These are phyloP conservation scores for Phyllostachys edulis DNA, from an alignment of 176 grass and related monocot species.

Conservation along the genomic window DNA sequence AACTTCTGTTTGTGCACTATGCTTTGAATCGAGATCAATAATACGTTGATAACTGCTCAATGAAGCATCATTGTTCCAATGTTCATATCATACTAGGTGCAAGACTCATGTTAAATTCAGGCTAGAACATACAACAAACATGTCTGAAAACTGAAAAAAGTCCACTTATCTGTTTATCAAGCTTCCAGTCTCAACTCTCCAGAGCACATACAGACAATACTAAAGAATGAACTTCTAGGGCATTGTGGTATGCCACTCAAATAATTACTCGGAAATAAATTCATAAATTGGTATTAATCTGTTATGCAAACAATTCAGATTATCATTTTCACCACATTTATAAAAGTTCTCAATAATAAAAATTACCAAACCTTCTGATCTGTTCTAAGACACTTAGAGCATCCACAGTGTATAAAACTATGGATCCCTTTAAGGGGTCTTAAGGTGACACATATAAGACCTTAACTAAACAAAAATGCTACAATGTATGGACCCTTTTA, in stretches of 20 bases:
- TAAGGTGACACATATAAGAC: no score
- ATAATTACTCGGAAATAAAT: not conserved
- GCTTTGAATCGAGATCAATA: not conserved
- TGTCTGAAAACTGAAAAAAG: not conserved
- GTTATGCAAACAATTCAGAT: not conserved
- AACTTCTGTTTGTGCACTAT: not conserved
- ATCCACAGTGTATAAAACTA: no score
- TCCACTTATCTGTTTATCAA: not conserved
- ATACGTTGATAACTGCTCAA: not conserved
- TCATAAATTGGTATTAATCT: not conserved
- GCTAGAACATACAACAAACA: constrained; percentile 9
- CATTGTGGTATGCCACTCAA: not conserved
- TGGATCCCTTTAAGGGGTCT: no score
- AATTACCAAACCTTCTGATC: not conserved
- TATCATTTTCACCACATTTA: not conserved
- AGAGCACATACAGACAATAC: not conserved
- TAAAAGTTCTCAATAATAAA: not conserved
- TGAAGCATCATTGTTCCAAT: not conserved
- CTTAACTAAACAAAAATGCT: no score
- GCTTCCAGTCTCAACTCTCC: no score
- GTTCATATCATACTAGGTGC: not conserved
- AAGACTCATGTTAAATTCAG: not conserved
- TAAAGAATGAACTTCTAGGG: not conserved
- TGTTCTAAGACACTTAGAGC: not conserved
- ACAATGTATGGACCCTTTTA: no score